These are phyloP conservation scores for Cruciata laevipes DNA, from an alignment of 257 asterid genomes.

Conservation along the genomic window DNA sequence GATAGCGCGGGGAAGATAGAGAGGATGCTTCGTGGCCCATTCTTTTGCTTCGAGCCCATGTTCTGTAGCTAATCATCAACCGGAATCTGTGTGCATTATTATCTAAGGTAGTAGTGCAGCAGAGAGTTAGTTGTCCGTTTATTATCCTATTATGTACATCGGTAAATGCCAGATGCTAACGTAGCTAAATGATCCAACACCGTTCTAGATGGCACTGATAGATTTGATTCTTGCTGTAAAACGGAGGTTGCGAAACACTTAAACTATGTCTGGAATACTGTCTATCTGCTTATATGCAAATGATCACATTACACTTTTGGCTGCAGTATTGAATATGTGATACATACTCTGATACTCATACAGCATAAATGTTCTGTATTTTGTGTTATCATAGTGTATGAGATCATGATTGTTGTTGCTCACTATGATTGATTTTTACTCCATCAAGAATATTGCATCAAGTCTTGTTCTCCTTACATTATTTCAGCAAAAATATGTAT, in stretches of 20 bases:
- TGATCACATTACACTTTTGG: too few species aligned
- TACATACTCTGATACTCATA: too few species aligned
- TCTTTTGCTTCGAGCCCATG: constrained; percentile 20
- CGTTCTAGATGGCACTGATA: constrained; percentile 16
- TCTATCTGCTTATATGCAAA: background rate
- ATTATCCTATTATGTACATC: constrained; percentile 16
- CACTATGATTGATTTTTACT: too few species aligned
- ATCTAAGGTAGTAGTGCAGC: constrained; percentile 9
- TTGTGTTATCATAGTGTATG: too few species aligned
- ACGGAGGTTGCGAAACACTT: background rate
- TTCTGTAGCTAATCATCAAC: constrained; percentile 19
- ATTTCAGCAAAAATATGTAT: too few species aligned
- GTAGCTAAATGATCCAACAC: constrained; percentile 18
- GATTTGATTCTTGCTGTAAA: constrained; percentile 17
- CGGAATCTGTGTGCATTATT: constrained; percentile 19
- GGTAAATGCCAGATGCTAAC: constrained; percentile 23
- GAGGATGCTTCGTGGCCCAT: constrained; percentile 16
- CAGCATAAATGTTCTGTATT: too few species aligned
- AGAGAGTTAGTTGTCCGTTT: constrained; percentile 13
- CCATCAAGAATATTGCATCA: too few species aligned
- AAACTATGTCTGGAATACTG: background rate
- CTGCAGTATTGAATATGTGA: too few species aligned
- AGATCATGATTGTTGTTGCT: too few species aligned
- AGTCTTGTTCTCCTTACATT: too few species aligned
- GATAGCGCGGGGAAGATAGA: constrained; percentile 24